A percentile compares a stretch with the other conserved stretches of the same genome.
These are phyloP conservation scores for Citrus reticulata DNA, from an alignment of 345 rosid species.

Conservation along the genomic window DNA sequence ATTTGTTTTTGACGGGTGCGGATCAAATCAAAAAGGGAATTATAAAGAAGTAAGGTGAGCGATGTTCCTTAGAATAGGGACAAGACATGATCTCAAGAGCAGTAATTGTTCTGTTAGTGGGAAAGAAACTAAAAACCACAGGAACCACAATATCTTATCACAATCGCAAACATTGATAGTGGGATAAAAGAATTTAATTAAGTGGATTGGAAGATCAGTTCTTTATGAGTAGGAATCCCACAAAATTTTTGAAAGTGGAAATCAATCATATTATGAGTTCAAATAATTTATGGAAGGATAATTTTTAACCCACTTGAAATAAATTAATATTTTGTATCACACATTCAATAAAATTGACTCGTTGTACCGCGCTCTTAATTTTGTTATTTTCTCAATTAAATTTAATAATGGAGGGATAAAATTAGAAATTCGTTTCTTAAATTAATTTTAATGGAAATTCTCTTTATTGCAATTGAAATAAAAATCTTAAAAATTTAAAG, in stretches of 20 bases:
- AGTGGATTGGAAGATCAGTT: background rate
- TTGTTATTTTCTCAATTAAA: too few relatives aligned
- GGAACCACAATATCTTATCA: background rate
- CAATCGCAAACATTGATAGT: slow-evolving; percentile 12
- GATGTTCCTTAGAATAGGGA: slow-evolving; percentile 24
- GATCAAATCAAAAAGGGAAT: background rate
- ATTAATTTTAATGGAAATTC: too few relatives aligned
- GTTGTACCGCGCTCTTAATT: too few relatives aligned
- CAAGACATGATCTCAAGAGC: slow-evolving; percentile 16
- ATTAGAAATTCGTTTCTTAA: too few relatives aligned
- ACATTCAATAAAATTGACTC: too few relatives aligned
- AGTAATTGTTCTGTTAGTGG: slow-evolving; percentile 14
- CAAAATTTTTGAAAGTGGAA: slow-evolving; percentile 21
- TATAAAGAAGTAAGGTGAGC: background rate
- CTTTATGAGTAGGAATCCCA: slow-evolving; percentile 29
- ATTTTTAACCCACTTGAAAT: too few relatives aligned
- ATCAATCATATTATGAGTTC: slow-evolving; percentile 1
- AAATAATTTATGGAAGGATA: background rate
- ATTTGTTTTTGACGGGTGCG: background rate
- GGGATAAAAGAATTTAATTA: background rate
- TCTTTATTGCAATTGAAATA: too few relatives aligned
- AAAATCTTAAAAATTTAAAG: too few relatives aligned
- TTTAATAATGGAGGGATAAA: too few relatives aligned
- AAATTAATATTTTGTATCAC: too few relatives aligned
- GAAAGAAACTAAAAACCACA: background rate